Conservation (phyloP, 331 rosid genomes). For the Spiraea crenata region DNA sequence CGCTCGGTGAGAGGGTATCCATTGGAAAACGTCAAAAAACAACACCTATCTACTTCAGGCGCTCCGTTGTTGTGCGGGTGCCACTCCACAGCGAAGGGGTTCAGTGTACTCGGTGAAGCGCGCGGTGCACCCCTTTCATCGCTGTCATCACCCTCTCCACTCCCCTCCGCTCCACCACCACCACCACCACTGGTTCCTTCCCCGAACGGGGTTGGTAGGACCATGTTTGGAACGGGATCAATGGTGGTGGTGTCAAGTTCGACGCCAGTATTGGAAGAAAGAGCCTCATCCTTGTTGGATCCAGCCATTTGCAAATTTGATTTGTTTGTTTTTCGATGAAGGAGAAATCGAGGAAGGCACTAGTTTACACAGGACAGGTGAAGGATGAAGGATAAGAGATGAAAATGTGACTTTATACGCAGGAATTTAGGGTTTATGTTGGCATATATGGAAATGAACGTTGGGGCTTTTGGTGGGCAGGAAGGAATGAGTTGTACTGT, state of each 20-base stretch:
- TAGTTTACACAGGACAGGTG: no score
- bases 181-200: not conserved
- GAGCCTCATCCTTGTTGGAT: not conserved
- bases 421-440: not conserved
- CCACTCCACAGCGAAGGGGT: constrained; percentile 39
- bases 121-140: no score
- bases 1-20: constrained; percentile 31
- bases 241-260: no score
- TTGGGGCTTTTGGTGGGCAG: not conserved
- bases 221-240: no score
- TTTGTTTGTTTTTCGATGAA: no score
- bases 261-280: not conserved
- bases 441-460: not conserved
- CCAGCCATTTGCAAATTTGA: not conserved
- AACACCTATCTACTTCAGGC: constrained; percentile 37
- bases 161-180: no score
- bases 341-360: no score
- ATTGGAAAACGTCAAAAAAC: constrained; percentile 43
- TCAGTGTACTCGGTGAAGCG: not conserved
- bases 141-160: no score
- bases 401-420: not conserved
- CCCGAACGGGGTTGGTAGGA: not conserved
- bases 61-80: constrained; percentile 18
- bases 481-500: not conserved
- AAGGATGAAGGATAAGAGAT: not conserved